Evolutionary conservation across 2,329 filamentous ascomycete species (phyloP).

Genomic region (Clarireedia monteithiana): DNA sequence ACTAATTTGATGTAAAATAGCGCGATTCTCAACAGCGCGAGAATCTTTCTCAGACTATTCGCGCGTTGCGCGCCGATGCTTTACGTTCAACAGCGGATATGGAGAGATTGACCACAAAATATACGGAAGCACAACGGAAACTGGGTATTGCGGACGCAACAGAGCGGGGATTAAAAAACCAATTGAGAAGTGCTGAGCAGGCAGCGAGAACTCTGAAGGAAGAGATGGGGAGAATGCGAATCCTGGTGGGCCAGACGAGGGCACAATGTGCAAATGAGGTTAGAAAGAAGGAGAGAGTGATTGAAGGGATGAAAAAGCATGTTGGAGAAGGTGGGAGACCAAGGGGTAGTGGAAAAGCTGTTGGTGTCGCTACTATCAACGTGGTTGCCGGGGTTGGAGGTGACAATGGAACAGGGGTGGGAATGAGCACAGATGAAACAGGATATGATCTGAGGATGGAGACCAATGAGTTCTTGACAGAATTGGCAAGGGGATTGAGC

Average conservation of each 20-base stretch:
- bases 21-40: slow-evolving; percentile 87
- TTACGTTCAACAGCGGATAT: slow-evolving; percentile 66
- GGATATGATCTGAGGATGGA: slow-evolving; percentile 70
- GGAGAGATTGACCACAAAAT: slow-evolving; percentile 46
- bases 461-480: slow-evolving; percentile 84
- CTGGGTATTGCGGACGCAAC: slow-evolving; percentile 57
- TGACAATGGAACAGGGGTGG: slow-evolving; percentile 27
- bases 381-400: slow-evolving; percentile 46
- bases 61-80: slow-evolving; percentile 66
- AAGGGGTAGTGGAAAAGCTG: slow-evolving; percentile 46
- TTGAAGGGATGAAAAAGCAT: slow-evolving; percentile 83
- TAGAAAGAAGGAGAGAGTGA: slow-evolving; percentile 80
- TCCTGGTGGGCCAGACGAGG: slow-evolving; percentile 73
- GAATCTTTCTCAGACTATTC: slow-evolving; percentile 69
- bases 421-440: slow-evolving; percentile 35
- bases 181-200: slow-evolving; percentile 67
- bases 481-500: slow-evolving; percentile 72
- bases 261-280: slow-evolving; percentile 85
- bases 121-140: slow-evolving; percentile 46
- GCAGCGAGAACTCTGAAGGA: slow-evolving; percentile 73
- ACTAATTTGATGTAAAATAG: slow-evolving; percentile 36
- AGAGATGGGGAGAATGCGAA: slow-evolving; percentile 71
- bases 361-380: slow-evolving; percentile 48
- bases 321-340: slow-evolving; percentile 63
- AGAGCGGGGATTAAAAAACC: slow-evolving; percentile 59